A percentile compares a stretch with the other conserved stretches of the same genome.
phyloP scores from a whole-genome alignment of 2,329 filamentous ascomycete genomes.

The Penicillium sclerotiorum region DNA sequence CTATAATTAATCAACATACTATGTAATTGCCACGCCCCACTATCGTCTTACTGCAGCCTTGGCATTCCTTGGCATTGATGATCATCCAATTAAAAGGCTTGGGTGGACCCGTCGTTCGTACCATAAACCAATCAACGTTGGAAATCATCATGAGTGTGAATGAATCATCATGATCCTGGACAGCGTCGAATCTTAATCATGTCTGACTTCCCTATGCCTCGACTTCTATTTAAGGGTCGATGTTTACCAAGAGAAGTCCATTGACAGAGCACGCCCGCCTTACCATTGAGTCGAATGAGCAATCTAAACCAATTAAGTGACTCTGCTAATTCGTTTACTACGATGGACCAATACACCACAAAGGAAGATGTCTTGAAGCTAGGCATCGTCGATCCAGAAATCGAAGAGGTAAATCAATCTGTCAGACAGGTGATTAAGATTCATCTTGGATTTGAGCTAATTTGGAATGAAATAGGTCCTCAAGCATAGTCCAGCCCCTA shows the following conservation, averaged over 20 bases:
- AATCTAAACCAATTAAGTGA: background rate
- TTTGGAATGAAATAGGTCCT: conserved; percentile 9
- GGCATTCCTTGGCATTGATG: too few species aligned
- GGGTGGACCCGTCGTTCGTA: too few species aligned
- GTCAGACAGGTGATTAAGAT: background rate
- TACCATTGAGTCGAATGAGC: background rate
- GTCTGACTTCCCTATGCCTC: too few species aligned
- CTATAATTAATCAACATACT: too few species aligned
- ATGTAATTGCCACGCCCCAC: too few species aligned
- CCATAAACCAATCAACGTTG: too few species aligned
- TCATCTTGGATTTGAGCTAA: background rate
- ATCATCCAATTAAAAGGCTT: too few species aligned
- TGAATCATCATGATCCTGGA: background rate
- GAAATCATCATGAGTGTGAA: background rate
- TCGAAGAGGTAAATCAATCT: conserved; percentile 23
- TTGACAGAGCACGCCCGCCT: too few species aligned
- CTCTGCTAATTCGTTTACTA: background rate
- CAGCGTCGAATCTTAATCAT: background rate
- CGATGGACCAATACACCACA: conserved; percentile 13
- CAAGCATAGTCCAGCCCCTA: conserved; percentile 4
- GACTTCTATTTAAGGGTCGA: too few species aligned
- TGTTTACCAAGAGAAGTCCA: too few species aligned
- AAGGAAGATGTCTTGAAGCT: conserved; percentile 29
- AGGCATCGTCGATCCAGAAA: conserved; percentile 31
- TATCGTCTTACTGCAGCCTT: too few species aligned